Percentiles rank a stretch among this genome's conserved stretches.
Evolutionary conservation across 2,329 filamentous ascomycete genomes (phyloP).

Genomic region (Neopestalotiopsis sp.): DNA sequence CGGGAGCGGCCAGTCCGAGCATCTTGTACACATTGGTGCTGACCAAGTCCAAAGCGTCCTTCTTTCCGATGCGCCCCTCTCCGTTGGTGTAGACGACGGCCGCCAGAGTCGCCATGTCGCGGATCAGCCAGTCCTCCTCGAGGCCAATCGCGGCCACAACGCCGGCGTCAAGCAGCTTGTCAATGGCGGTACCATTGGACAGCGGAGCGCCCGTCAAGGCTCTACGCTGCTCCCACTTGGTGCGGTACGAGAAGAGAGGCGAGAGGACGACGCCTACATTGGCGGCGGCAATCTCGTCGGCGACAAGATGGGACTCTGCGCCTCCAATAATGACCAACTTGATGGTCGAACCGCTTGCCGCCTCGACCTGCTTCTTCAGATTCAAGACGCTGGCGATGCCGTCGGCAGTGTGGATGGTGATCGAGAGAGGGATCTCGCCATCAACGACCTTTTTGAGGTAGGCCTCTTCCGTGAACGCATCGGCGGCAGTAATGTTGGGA

Average conservation of each 20-base stretch:
- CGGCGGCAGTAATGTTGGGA: conserved; percentile 40
- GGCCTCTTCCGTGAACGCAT: conserved; percentile 52
- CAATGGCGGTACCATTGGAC: conserved; percentile 67
- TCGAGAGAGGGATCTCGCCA: conserved; percentile 59
- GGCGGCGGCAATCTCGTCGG: conserved; percentile 61
- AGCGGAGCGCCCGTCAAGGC: conserved; percentile 68
- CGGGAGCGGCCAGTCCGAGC: conserved; percentile 51
- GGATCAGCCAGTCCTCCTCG: conserved; percentile 66
- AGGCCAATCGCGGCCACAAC: conserved; percentile 64
- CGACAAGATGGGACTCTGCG: conserved; percentile 67
- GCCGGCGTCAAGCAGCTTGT: conserved; percentile 62
- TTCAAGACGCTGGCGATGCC: conserved; percentile 64
- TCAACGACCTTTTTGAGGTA: conserved; percentile 60
- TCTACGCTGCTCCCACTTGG: conserved; percentile 66
- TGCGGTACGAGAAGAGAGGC: conserved; percentile 61
- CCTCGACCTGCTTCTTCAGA: conserved; percentile 63
- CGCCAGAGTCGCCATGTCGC: conserved; percentile 64
- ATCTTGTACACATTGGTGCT: conserved; percentile 63
- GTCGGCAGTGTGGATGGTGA: conserved; percentile 68
- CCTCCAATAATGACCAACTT: conserved; percentile 66
- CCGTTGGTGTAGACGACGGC: conserved; percentile 65
- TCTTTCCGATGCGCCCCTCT: conserved; percentile 57
- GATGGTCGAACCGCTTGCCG: conserved; percentile 39
- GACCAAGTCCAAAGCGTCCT: conserved; percentile 61
- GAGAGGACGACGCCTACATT: conserved; percentile 65